phyloP scores from a whole-genome alignment of 805 yeast species.

The Kluyveromyces siamensis region DNA sequence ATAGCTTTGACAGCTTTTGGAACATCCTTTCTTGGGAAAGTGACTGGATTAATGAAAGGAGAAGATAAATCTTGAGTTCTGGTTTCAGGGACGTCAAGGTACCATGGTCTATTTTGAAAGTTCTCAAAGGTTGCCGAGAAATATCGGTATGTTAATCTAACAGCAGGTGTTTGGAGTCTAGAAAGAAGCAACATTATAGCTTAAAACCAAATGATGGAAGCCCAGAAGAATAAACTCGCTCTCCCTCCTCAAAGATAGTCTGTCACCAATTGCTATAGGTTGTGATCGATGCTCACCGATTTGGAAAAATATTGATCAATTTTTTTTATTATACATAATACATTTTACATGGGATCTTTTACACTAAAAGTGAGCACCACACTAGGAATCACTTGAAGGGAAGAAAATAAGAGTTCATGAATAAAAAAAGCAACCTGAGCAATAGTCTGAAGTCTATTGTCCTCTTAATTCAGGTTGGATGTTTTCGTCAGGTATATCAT shows the following conservation, averaged over 20 bases:
- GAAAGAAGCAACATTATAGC: not conserved
- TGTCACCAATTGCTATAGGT: not conserved
- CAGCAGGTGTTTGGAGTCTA: not conserved
- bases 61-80: conserved; percentile 31
- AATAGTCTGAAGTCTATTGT: conserved; percentile 7
- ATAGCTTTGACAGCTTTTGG: conserved; percentile 40
- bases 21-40: conserved; percentile 42
- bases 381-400: too few relatives aligned
- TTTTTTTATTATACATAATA: not conserved
- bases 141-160: not conserved
- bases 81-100: conserved; percentile 33
- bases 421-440: too few relatives aligned
- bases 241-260: not conserved
- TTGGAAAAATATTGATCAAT: not conserved
- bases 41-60: conserved; percentile 38
- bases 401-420: too few relatives aligned
- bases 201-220: too few relatives aligned
- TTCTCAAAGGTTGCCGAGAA: not conserved
- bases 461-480: conserved; percentile 30
- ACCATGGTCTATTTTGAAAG: conserved; percentile 44
- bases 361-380: too few relatives aligned
- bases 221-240: not conserved
- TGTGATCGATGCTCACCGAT: not conserved
- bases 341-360: not conserved
- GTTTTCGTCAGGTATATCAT: conserved; percentile 25